Conservation (phyloP, 345 rosid genomes). For the Hevea brasiliensis region DNA sequence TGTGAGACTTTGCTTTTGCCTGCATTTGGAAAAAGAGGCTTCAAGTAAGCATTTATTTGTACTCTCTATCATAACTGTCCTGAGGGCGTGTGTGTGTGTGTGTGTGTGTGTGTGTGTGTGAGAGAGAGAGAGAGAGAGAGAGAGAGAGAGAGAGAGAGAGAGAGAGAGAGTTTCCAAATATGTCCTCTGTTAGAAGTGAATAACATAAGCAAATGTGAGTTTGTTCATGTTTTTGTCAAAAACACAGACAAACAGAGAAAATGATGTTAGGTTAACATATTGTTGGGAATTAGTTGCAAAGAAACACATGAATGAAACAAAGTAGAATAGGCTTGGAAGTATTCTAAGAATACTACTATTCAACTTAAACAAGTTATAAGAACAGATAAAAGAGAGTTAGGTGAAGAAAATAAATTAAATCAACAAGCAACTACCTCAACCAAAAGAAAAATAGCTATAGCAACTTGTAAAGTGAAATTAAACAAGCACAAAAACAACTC, state of each 20-base stretch:
- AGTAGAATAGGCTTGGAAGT: not conserved
- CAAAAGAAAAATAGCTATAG: not conserved
- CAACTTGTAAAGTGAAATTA: not conserved
- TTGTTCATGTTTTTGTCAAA: too few relatives aligned
- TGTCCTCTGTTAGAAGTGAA: not conserved
- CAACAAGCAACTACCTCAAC: not conserved
- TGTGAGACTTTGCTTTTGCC: slow-evolving; percentile 48
- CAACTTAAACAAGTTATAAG: not conserved
- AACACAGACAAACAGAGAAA: not conserved
- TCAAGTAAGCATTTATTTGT: slow-evolving; percentile 3
- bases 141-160: too few relatives aligned
- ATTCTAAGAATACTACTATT: not conserved
- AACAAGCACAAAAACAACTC: not conserved
- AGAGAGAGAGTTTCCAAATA: not conserved
- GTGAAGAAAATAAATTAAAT: not conserved
- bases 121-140: not conserved
- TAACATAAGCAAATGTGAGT: too few relatives aligned
- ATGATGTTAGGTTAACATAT: not conserved
- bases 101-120: too few relatives aligned
- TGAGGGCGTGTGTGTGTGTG: too few relatives aligned
- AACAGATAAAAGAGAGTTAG: not conserved
- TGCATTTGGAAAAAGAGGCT: slow-evolving; percentile 17
- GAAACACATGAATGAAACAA: not conserved
- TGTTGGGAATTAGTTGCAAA: not conserved
- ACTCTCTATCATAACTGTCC: not conserved